phyloP scores from a whole-genome alignment of 2,329 filamentous ascomycete genomes.

The Pyrenophora teres region DNA sequence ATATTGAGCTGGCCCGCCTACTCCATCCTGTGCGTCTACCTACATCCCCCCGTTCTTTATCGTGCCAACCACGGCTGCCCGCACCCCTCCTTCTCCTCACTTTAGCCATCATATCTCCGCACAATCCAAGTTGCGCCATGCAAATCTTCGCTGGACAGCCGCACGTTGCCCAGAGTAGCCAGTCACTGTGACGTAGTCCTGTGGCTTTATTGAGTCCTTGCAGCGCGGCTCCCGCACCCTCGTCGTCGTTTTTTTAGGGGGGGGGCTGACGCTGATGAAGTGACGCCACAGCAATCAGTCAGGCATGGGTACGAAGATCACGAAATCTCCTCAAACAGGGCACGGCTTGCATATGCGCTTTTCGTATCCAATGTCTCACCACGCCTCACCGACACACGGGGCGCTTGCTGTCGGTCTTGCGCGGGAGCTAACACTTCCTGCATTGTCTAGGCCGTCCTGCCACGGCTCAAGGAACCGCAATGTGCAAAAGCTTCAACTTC shows the following conservation, averaged over 20 bases:
- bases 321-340: slow-evolving; percentile 8
- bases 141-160: not conserved
- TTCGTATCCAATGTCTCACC: slow-evolving; percentile 6
- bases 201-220: slow-evolving; percentile 1
- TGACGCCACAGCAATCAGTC: slow-evolving; percentile 7
- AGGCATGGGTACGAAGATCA: slow-evolving; percentile 1
- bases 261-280: not conserved
- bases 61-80: slow-evolving; percentile 12
- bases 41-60: not conserved
- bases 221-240: not conserved
- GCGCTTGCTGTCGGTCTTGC: not conserved
- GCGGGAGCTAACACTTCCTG: not conserved
- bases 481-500: not conserved
- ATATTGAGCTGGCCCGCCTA: not conserved
- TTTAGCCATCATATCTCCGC: slow-evolving; percentile 3
- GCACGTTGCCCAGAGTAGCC: not conserved
- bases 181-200: slow-evolving; percentile 15
- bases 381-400: not conserved
- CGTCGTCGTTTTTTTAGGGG: not conserved
- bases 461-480: not conserved
- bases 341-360: not conserved
- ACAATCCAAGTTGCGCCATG: slow-evolving; percentile 1
- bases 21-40: not conserved
- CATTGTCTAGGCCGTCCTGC: not conserved
- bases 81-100: slow-evolving; percentile 11